Conservation (phyloP, 2,329 filamentous ascomycete genomes). For the Pseudopithomyces maydicus region DNA sequence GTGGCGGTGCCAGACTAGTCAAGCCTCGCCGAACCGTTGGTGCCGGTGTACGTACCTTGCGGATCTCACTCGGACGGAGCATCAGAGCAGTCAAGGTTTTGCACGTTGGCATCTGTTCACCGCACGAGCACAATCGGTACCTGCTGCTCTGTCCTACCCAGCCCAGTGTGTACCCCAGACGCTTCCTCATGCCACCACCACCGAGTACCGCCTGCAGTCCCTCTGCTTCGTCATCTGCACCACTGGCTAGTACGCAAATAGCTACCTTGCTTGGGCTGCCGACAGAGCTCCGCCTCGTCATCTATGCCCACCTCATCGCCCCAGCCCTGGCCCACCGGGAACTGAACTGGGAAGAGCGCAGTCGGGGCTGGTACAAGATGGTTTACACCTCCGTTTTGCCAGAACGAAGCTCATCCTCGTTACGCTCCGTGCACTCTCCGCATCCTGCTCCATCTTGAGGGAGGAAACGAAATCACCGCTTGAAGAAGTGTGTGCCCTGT, state of each 20-base stretch:
- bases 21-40: neutral
- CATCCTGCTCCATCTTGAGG: neutral
- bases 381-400: neutral
- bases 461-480: neutral
- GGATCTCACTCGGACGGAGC: neutral
- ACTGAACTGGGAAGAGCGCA: neutral
- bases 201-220: too few relatives aligned
- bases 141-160: neutral
- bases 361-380: neutral
- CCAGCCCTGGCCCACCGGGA: neutral
- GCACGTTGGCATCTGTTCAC: neutral
- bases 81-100: neutral
- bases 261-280: neutral
- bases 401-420: neutral
- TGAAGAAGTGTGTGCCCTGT: neutral
- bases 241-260: neutral
- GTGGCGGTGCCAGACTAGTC: conserved; percentile 5
- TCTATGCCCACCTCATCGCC: neutral
- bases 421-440: neutral
- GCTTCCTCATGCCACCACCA: neutral
- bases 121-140: neutral
- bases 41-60: neutral
- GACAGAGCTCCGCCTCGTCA: neutral
- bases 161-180: neutral
- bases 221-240: neutral